Conservation (phyloP, 176 grass and related monocot genomes). For the Rhynchospora tenuis region DNA sequence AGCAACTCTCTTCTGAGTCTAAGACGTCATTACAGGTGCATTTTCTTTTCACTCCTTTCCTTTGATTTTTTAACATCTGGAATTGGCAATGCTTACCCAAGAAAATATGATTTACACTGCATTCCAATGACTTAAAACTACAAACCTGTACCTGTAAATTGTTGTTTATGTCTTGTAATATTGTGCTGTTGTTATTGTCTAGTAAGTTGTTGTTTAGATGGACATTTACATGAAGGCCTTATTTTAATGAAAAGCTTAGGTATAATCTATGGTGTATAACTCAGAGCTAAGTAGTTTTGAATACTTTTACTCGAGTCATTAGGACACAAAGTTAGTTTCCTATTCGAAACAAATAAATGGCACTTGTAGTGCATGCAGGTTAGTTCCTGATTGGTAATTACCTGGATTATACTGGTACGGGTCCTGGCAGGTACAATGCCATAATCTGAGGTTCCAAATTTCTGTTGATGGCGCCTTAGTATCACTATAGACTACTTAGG, state of each 20-base stretch:
- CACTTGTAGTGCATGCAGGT: not conserved
- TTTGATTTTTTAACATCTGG: not conserved
- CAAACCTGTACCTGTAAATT: not conserved
- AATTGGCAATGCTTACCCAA: not conserved
- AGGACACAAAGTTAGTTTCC: not conserved
- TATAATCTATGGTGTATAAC: not conserved
- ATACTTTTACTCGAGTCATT: constrained; percentile 1
- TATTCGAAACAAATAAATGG: not conserved
- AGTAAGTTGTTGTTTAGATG: not conserved
- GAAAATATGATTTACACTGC: not conserved
- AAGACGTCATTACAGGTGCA: constrained; percentile 49
- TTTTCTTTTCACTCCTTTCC: not conserved
- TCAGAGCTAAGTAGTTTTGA: not conserved
- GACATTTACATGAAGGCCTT: not conserved
- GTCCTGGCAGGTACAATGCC: not conserved
- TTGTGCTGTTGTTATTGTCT: not conserved
- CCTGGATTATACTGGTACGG: not conserved
- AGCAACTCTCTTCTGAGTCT: constrained; percentile 84
- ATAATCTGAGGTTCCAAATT: not conserved
- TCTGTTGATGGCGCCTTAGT: not conserved
- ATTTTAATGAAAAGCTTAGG: not conserved
- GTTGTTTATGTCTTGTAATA: not conserved
- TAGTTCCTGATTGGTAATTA: not conserved
- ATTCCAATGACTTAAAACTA: not conserved
- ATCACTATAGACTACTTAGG: not conserved